Conservation (phyloP, 805 yeast genomes). For the Candida chauliodis region DNA sequence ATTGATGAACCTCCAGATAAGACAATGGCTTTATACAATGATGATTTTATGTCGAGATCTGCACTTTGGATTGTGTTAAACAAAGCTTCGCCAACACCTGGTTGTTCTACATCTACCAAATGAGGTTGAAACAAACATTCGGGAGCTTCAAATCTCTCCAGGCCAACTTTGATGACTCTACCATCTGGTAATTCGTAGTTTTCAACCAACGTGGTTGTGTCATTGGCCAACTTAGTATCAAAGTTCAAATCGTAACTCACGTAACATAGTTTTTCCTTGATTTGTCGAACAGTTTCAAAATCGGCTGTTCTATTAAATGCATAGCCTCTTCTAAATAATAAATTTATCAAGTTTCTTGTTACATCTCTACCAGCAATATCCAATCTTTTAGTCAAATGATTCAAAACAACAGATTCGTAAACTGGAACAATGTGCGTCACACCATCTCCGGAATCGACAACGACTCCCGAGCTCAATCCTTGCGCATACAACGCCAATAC, state of each 20-base stretch:
- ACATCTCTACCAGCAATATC: constrained; percentile 99
- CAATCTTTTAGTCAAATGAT: constrained; percentile 85
- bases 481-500: constrained; percentile 97
- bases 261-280: constrained; percentile 93
- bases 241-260: constrained; percentile 91
- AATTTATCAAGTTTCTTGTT: constrained; percentile 89
- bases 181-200: constrained; percentile 95
- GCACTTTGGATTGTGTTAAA: constrained; percentile 93
- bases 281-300: constrained; percentile 97
- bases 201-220: constrained; percentile 93
- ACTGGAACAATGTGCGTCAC: constrained; percentile 98
- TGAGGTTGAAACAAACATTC: constrained; percentile 96
- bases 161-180: constrained; percentile 86
- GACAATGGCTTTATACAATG: constrained; percentile 87
- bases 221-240: constrained; percentile 82
- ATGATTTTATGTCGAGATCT: constrained; percentile 87
- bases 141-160: constrained; percentile 95
- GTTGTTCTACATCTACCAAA: constrained; percentile 92
- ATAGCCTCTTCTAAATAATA: constrained; percentile 91
- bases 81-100: constrained; percentile 90
- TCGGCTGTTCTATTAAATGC: constrained; percentile 98
- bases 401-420: constrained; percentile 93
- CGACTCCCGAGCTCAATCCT: constrained; percentile 95
- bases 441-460: constrained; percentile 98
- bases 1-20: constrained; percentile 96